phyloP scores from a whole-genome alignment of 352 stramenopile species.

The Pythium grandisporangium region DNA sequence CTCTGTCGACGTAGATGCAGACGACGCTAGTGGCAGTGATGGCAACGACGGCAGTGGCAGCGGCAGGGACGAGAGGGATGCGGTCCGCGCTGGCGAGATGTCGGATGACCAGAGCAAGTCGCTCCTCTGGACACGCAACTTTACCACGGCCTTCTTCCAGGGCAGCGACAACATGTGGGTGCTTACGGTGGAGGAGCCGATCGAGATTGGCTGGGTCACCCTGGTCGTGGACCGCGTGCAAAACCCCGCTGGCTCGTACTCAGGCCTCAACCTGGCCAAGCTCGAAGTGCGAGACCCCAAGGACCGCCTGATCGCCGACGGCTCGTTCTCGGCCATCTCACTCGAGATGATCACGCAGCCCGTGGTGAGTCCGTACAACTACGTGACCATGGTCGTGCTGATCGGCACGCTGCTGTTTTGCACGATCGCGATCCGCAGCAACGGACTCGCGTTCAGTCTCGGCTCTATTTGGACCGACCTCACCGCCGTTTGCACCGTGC shows the following conservation, averaged over 20 bases:
- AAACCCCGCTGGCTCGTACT: slow-evolving; percentile 62
- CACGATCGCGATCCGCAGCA: slow-evolving; percentile 71
- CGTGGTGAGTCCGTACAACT: slow-evolving; percentile 80
- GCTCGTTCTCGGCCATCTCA: slow-evolving; percentile 63
- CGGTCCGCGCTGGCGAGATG: not conserved
- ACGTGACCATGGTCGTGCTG: slow-evolving; percentile 83
- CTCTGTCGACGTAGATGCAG: not conserved
- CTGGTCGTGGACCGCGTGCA: slow-evolving; percentile 61
- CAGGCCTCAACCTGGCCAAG: slow-evolving; percentile 48
- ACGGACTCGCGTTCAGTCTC: slow-evolving; percentile 74
- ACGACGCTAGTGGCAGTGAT: not conserved
- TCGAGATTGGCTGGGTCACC: slow-evolving; percentile 60
- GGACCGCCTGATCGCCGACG: slow-evolving; percentile 42
- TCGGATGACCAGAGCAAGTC: not conserved
- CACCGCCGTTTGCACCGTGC: slow-evolving; percentile 75
- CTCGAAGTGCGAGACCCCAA: slow-evolving; percentile 45
- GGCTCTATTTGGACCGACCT: slow-evolving; percentile 84
- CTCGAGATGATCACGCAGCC: slow-evolving; percentile 51
- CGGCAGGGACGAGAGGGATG: too few species aligned
- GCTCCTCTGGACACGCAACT: not conserved
- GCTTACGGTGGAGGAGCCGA: slow-evolving; percentile 35
- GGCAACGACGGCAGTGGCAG: too few species aligned
- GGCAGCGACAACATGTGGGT: slow-evolving; percentile 39
- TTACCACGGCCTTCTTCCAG: not conserved
- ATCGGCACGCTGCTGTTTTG: slow-evolving; percentile 76